Base-by-base conservation (phyloP, 768 basidiomycete genomes). In the Trametes meyenii region DNA sequence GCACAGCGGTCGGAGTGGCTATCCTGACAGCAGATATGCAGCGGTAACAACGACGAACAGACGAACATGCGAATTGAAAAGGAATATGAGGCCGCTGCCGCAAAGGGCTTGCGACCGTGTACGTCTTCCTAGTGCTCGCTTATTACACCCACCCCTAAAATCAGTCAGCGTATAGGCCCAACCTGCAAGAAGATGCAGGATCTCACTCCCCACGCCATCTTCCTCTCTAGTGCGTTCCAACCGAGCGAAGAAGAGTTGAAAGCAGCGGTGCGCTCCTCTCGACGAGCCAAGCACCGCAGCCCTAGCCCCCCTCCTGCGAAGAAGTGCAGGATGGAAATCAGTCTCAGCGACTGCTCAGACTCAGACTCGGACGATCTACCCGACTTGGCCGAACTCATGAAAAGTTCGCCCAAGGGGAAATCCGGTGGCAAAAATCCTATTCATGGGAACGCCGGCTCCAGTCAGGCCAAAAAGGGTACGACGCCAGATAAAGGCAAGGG, bases 161-260 rank as follows among this genome's bases (percentile, higher is more conserved):
- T 43, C 5, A 43, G 5, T 43, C 38, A 12, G 12, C 12, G 14
- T 7, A 33, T 58, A 87, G 86, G 89, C 70, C 87, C 87, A 8
- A 83, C 77, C 1, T 94, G 92, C 74, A 84, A 85, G 68, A 80
- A 80, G 67, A 85, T 86, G 78, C 80, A 83, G 55, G 84, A 89
- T 62, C 75, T 84, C 17, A 74, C 75, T 8, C 73, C 76, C 10
- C 72, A 73, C 26, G 81, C 79, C 55, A 74, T 87, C 29, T 94
- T 89, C 80, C 78, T 78, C 46, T 78, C 85, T 1, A 71, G 74
- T 1, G 89, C 89, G 0, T 94, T 94, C 67, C 83, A 88, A 66
- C 89, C 91, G 0, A 78, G 83, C 0, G 79, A 80, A 3, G 81
- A 85, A 39, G 87, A 90, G 57, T 67, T 90, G 10, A 71, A 71